phyloP scores from a whole-genome alignment of 1,284 basidiomycete species.

The Salmacisia buchloeana region DNA sequence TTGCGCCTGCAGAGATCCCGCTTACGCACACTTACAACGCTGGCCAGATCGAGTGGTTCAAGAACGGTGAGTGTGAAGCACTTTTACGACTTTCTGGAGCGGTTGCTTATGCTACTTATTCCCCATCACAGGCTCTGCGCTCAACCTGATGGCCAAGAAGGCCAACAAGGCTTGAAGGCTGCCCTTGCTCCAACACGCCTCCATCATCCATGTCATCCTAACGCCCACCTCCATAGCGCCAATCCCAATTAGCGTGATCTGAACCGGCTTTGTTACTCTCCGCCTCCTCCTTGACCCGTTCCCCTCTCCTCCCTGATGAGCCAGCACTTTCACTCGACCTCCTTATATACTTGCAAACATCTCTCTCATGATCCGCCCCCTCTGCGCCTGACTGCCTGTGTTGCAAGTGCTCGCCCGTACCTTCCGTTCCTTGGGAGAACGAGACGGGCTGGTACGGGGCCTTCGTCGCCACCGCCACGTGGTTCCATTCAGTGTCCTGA shows the following conservation, averaged over 20 bases:
- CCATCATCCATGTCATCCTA: not conserved
- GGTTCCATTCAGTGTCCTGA: too few species aligned
- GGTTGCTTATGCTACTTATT: not conserved
- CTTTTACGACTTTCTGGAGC: not conserved
- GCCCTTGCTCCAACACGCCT: not conserved
- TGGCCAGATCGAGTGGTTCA: conserved; percentile 49
- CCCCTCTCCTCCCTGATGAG: not conserved
- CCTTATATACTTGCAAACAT: not conserved
- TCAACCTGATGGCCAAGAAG: conserved; percentile 47
- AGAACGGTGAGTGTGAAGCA: conserved; percentile 13
- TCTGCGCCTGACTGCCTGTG: not conserved
- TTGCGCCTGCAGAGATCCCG: conserved; percentile 22
- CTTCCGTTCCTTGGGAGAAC: too few species aligned
- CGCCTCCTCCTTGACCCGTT: not conserved
- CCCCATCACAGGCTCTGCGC: conserved; percentile 16
- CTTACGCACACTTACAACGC: conserved; percentile 49
- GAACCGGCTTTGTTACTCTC: not conserved
- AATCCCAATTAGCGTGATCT: too few species aligned
- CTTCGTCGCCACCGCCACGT: too few species aligned
- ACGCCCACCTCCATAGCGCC: not conserved
- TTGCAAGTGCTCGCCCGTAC: too few species aligned
- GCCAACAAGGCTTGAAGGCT: conserved; percentile 21
- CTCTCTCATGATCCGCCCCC: not conserved
- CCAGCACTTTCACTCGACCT: not conserved
- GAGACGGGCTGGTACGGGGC: too few species aligned